phyloP scores from a whole-genome alignment of 192 early-diverging fungal species.

The Polychytrium aggregatum region DNA sequence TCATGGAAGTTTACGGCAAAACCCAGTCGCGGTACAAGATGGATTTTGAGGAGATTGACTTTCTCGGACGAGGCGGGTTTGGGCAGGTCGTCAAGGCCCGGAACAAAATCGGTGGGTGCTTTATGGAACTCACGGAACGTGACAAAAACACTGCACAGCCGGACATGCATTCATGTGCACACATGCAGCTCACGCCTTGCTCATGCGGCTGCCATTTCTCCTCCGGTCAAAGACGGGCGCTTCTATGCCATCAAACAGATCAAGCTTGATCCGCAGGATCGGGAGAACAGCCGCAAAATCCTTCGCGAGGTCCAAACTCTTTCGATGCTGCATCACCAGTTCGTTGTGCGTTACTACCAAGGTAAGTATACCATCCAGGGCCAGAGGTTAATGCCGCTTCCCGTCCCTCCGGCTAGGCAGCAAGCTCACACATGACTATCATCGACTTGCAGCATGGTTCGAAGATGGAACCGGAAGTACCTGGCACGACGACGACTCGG shows the following conservation, averaged over 20 bases:
- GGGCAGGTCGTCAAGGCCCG: conserved; percentile 91
- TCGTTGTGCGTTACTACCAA: conserved; percentile 28
- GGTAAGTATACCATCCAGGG: conserved; percentile 7
- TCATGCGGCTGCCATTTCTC: conserved; percentile 58
- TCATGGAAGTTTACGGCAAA: conserved; percentile 6
- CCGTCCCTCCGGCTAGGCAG: conserved; percentile 1
- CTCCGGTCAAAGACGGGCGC: conserved; percentile 43
- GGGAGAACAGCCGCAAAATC: conserved; percentile 69
- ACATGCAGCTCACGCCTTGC: too few relatives aligned
- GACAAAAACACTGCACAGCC: neutral
- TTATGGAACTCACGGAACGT: neutral
- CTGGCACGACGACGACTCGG: conserved; percentile 43
- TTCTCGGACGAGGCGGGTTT: conserved; percentile 60
- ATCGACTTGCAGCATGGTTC: neutral
- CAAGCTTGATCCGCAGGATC: conserved; percentile 63
- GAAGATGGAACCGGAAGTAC: conserved; percentile 78
- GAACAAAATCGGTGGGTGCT: conserved; percentile 64
- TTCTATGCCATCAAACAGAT: conserved; percentile 92
- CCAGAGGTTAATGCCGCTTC: neutral
- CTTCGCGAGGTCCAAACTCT: conserved; percentile 85
- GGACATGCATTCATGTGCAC: neutral
- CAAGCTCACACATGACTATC: neutral
- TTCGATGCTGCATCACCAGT: conserved; percentile 78
- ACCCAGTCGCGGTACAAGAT: conserved; percentile 26
- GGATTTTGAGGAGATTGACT: conserved; percentile 41